Evolutionary conservation across 2,329 filamentous ascomycete genomes (phyloP), one percentile per base, ranked within the genome.

Genomic region (Teratosphaeria epicoccoides): DNA sequence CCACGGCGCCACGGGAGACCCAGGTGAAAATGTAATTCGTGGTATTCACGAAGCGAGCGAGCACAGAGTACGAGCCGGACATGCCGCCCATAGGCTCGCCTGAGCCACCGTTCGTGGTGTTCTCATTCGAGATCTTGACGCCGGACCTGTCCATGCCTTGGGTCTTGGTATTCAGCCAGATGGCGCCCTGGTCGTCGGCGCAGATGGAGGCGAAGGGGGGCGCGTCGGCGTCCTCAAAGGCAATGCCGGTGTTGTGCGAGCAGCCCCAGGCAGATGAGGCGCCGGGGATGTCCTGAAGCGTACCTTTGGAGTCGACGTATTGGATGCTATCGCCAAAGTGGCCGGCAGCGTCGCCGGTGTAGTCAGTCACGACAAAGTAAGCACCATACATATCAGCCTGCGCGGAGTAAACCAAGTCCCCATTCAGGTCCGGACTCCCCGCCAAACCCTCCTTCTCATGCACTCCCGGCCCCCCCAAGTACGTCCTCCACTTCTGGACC

Each of bases 221-320:
- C 12, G 71, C 74, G 47, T 81, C 78, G 20, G 80, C 78, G 17
- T 75, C 78, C 62, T 82, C 80, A 50, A 83, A 76, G 5, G 78
- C 79, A 51, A 83, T 83, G 51, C 80, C 80, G 1, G 79, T 82
- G 68, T 83, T 83, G 71, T 83, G 79, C 5, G 75, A 79, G 70
- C 80, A 83, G 17, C 80, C 80, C 73, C 79, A 83, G 12, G 72
- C 70, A 51, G 74, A 79, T 43, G 74, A 74, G 2, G 79, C 77
- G 1, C 77, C 78, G 1, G 63, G 47, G 53, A 81, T 80, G 10
- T 65, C 69, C 57, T 76, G 66, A 3, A 82, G 64, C 6, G 69
- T 72, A 11, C 80, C 80, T 17, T 70, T 59, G 11, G 71, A 64
- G 29, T 67, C 65, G 24, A 78, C 71, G 50, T 79, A 79, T 57